These are phyloP conservation scores for Thuja plicata DNA, from an alignment of 83 land plant genomes.

Conservation along the genomic window DNA sequence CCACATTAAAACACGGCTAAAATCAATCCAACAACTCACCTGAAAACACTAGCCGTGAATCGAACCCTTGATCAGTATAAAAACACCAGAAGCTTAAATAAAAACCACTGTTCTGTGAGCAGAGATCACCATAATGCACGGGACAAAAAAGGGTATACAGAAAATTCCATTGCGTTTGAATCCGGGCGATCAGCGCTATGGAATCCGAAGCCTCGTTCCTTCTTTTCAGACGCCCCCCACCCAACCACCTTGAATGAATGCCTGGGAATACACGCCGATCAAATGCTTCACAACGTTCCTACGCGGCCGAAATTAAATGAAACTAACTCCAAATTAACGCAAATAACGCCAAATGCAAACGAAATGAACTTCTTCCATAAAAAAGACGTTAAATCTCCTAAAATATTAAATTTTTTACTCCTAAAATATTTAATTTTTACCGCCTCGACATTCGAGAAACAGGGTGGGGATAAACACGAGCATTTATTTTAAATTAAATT, in stretches of 20 bases:
- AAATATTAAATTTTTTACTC: background rate
- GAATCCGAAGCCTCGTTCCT: background rate
- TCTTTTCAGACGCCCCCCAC: background rate
- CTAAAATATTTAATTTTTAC: background rate
- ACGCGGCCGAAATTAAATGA: background rate
- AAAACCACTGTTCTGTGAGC: background rate
- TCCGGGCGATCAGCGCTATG: background rate
- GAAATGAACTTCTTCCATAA: no score
- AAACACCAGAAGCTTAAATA: background rate
- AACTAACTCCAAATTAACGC: no score
- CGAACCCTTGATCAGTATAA: background rate
- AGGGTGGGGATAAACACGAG: no score
- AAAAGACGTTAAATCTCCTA: background rate
- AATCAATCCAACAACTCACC: conserved; percentile 3
- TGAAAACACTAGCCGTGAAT: background rate
- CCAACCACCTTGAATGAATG: background rate
- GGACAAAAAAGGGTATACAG: background rate
- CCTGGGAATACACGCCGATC: conserved; percentile 19
- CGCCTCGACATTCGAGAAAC: background rate
- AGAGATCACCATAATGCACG: background rate
- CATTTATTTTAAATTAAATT: background rate
- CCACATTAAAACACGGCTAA: background rate
- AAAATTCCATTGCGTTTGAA: background rate
- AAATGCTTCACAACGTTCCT: conserved; percentile 1
- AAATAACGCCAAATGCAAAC: no score